Evolutionary conservation across 2,329 filamentous ascomycete genomes (phyloP).

Genomic region (Madurella fahalii): DNA sequence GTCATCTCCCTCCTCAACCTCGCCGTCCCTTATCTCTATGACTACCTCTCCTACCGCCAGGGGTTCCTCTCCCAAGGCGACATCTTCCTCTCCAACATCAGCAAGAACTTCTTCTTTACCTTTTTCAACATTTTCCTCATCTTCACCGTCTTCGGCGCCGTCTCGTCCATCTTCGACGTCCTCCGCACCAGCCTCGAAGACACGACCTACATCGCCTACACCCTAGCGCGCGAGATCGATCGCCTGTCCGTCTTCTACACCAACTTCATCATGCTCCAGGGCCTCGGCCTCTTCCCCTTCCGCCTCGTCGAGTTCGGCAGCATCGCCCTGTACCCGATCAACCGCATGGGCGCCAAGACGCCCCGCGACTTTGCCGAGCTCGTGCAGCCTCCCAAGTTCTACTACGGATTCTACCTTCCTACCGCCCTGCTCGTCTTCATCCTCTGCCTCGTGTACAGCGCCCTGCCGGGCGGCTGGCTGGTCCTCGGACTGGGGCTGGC

Average conservation of each 20-base stretch:
- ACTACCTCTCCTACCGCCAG: constrained; percentile 84
- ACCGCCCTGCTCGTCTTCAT: constrained; percentile 92
- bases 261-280: constrained; percentile 91
- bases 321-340: constrained; percentile 77
- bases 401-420: constrained; percentile 93
- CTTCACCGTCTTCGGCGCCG: constrained; percentile 83
- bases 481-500: constrained; percentile 77
- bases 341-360: constrained; percentile 73
- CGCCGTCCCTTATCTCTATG: constrained; percentile 88
- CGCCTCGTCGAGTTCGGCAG: constrained; percentile 85
- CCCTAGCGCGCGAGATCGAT: constrained; percentile 72
- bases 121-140: constrained; percentile 99
- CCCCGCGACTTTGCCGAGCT: constrained; percentile 85
- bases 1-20: constrained; percentile 84
- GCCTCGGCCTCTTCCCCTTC: constrained; percentile 89
- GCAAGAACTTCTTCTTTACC: constrained; percentile 98
- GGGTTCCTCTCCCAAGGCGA: constrained; percentile 95
- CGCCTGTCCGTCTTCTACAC: constrained; percentile 79
- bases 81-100: constrained; percentile 89
- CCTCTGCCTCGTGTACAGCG: constrained; percentile 91
- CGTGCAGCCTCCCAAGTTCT: constrained; percentile 78
- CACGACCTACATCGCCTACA: constrained; percentile 70
- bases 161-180: constrained; percentile 67
- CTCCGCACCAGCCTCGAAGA: constrained; percentile 73
- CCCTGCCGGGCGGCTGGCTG: constrained; percentile 73